phyloP scores from a whole-genome alignment of 2,329 filamentous ascomycete genomes.

The Aureobasidium melanogenum region DNA sequence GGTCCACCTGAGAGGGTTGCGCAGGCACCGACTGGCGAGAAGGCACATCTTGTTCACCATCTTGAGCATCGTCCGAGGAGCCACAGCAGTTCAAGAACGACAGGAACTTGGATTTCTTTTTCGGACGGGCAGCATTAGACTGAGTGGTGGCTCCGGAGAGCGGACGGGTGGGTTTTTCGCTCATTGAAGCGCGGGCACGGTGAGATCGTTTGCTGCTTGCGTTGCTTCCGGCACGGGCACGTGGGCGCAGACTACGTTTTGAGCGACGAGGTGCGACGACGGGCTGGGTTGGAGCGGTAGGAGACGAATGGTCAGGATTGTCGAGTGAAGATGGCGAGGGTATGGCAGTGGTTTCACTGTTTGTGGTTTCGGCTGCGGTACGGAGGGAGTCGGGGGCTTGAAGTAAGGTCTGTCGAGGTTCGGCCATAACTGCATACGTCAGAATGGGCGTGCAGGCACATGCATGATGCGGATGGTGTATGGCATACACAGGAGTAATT shows the following conservation, averaged over 20 bases:
- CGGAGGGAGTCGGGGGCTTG: neutral
- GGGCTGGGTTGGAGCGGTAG: neutral
- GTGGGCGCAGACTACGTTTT: constrained; percentile 34
- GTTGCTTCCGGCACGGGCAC: constrained; percentile 33
- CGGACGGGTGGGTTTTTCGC: constrained; percentile 31
- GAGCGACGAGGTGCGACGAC: constrained; percentile 11
- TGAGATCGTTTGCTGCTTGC: constrained; percentile 39
- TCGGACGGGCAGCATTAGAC: constrained; percentile 22
- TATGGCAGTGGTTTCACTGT: neutral
- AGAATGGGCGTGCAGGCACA: neutral
- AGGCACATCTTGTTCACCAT: constrained; percentile 47
- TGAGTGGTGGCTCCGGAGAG: constrained; percentile 25
- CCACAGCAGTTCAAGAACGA: constrained; percentile 58
- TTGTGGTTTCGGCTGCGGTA: constrained; percentile 1
- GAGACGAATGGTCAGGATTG: neutral
- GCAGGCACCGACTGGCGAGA: constrained; percentile 33
- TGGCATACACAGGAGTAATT: constrained; percentile 10
- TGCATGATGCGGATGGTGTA: neutral
- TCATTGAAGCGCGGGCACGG: constrained; percentile 25
- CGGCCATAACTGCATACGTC: constrained; percentile 12
- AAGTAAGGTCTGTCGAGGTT: constrained; percentile 1
- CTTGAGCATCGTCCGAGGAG: constrained; percentile 51
- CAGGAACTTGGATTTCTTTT: constrained; percentile 35
- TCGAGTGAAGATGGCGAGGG: neutral
- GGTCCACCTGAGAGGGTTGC: constrained; percentile 26